Evolutionary conservation across 2,329 filamentous ascomycete species (phyloP).

Genomic region (Xylariomycetidae sp.): DNA sequence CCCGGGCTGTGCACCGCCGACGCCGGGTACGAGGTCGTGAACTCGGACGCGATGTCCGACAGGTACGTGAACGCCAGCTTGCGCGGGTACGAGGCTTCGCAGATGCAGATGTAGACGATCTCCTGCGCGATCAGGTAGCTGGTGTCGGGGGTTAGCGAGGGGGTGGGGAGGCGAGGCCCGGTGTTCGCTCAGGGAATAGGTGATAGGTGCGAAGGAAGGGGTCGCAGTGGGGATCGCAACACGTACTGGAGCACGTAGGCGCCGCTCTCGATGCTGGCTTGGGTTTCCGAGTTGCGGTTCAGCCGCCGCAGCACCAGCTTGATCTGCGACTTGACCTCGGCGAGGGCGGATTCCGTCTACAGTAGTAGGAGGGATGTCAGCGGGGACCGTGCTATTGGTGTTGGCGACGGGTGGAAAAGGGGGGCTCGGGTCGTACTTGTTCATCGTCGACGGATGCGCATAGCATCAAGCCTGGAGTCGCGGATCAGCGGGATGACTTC

Average conservation of each 20-base stretch:
- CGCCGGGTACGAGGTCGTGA: conserved; percentile 74
- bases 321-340: conserved; percentile 83
- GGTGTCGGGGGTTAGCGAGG: not conserved
- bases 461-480: conserved; percentile 72
- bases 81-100: conserved; percentile 88
- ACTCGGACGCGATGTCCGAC: conserved; percentile 83
- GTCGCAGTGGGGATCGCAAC: not conserved
- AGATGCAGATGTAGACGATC: conserved; percentile 89
- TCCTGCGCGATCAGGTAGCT: conserved; percentile 81
- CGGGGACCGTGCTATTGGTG: conserved; percentile 18
- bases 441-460: conserved; percentile 93
- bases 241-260: conserved; percentile 78
- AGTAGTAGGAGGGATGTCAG: conserved; percentile 4
- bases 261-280: conserved; percentile 86
- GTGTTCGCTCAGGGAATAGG: not conserved
- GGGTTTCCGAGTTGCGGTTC: conserved; percentile 80
- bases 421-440: conserved; percentile 32
- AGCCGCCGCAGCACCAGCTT: conserved; percentile 86
- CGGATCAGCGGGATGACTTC: conserved; percentile 14
- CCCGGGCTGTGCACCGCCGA: conserved; percentile 66
- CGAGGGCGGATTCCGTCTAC: conserved; percentile 64
- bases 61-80: conserved; percentile 99
- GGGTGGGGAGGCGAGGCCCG: not conserved
- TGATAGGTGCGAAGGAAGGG: not conserved
- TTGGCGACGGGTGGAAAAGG: not conserved